Evolutionary conservation across 352 stramenopile genomes (phyloP).

Genomic region (Phytophthora cryptogea): DNA sequence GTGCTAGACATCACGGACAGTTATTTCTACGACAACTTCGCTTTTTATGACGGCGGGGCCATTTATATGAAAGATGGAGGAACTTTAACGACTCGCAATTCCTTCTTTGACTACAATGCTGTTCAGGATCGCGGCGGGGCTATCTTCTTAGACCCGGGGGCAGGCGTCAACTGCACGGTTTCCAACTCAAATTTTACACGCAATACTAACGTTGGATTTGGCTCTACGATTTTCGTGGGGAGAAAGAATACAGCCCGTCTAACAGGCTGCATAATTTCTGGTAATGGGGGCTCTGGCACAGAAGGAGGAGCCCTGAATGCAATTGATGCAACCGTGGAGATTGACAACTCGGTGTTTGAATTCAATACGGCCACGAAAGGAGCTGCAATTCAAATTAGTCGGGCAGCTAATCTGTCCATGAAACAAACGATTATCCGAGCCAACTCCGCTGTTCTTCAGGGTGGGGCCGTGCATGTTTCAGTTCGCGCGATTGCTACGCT

Average conservation of each 20-base stretch:
- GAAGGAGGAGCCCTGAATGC: constrained; percentile 55
- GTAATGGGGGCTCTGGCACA: constrained; percentile 42
- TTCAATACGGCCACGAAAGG: constrained; percentile 48
- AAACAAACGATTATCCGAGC: constrained; percentile 32
- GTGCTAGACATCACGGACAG: constrained; percentile 29
- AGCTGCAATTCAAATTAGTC: constrained; percentile 55
- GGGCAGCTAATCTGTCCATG: constrained; percentile 38
- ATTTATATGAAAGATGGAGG: constrained; percentile 51
- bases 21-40: constrained; percentile 46
- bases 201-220: constrained; percentile 56
- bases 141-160: constrained; percentile 49
- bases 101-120: constrained; percentile 34
- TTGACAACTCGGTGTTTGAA: constrained; percentile 41
- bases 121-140: constrained; percentile 54
- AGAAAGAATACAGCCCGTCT: constrained; percentile 51
- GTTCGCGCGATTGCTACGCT: constrained; percentile 45
- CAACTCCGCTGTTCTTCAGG: constrained; percentile 41
- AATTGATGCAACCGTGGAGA: constrained; percentile 40
- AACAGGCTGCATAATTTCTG: constrained; percentile 21
- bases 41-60: constrained; percentile 63
- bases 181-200: constrained; percentile 36
- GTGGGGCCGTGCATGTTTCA: constrained; percentile 56
- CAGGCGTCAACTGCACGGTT: constrained; percentile 26
- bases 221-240: constrained; percentile 56
- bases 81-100: constrained; percentile 24